Evolutionary conservation across 139 green algal genomes (phyloP), one percentile per base, ranked within the genome.

Genomic region (Ostreobium quekettii): DNA sequence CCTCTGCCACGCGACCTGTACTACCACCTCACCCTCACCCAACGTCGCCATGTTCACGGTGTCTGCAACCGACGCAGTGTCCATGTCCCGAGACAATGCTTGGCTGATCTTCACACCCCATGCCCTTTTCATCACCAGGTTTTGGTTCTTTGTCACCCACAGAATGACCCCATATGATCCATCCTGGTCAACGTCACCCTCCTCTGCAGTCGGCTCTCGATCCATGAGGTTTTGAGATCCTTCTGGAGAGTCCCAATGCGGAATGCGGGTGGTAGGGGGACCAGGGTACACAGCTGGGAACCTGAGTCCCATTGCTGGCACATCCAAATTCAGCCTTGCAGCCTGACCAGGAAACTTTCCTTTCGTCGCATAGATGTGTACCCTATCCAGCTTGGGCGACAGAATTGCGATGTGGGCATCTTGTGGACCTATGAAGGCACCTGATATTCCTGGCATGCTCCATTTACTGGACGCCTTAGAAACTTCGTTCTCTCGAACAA

Each of bases 401-500:
- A 68, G 61, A 22, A 68, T 68, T 19, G 30, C 38, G 35, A 33
- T 35, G 26, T 56, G 36, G 35, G 49, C 61, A 15, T 68, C 61
- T 32, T 26, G 38, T 28, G 35, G 36, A 19, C 61, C 61, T 15
- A 68, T 68, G 35, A 68, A 68, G 4, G 31, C 61, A 8, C 61
- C 61, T 57, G 61, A 68, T 7, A 68, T 56, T 11, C 61, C 59
- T 66, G 59, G 15, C 11, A 11, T 26, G 19, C 11, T 11, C 11
- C 11, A 53, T 26, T 19, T 19, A 53, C 42, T 19, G 15, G 15
- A 53, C 42, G 11, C 19, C 19, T 53, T 36, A 28, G 37, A 36
- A 4, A 68, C 61, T 68, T 68, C 61, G 35, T 68, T 38, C 53
- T 68, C 61, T 53, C 61, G 30, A 36, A 49, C n/a, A 26, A 68